Base-by-base conservation (phyloP, 331 rosid species). In the Arachis monticola region DNA sequence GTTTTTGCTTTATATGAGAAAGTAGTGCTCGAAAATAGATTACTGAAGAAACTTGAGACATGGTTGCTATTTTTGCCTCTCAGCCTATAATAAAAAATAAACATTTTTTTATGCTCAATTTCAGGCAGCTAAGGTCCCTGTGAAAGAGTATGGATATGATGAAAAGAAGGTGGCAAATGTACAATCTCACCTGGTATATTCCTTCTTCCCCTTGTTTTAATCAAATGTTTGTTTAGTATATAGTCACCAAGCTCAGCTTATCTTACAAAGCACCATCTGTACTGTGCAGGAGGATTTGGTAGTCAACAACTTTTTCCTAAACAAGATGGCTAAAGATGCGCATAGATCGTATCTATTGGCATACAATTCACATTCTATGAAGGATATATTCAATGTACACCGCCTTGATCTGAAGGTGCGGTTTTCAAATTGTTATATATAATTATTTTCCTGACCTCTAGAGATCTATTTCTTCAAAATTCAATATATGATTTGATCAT, bases 111-210 rank as follows among this genome's bases (percentile, higher is more conserved):
- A 40, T 77, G 60, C 60, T 51, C 44, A 77, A 70, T 79, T 80
- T 64, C 89, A 94, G 99, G 92, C 77, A 8, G 97, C 96, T 50
- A 94, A 94, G 79, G 97, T 94, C 76, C 96, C 99, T 0, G 96
- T 94, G 60, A 94, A 92, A 86, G 96, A 90, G 81, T 92, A 87
- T 27, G 91, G 81, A 48, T 92, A 85, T 61, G 88, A 84, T 63
- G 91, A 90, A 72, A 88, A 92, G 88, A 90, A 94, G 83, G 85
- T 94, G 74, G 85, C 85, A 41, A 94, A 94, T 59, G 91, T 92
- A 61, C 90, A 88, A 74, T 90, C 99, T 78, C 93, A 88, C 73
- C 83, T 94, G 97, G 99, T 94, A 83, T 17, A 31, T 59, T 56
- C 63, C 70, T 52, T 59, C 60, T 70, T 82, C 46, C 41, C 27